phyloP scores from a whole-genome alignment of 352 stramenopile species.

The Porosira glacialis region DNA sequence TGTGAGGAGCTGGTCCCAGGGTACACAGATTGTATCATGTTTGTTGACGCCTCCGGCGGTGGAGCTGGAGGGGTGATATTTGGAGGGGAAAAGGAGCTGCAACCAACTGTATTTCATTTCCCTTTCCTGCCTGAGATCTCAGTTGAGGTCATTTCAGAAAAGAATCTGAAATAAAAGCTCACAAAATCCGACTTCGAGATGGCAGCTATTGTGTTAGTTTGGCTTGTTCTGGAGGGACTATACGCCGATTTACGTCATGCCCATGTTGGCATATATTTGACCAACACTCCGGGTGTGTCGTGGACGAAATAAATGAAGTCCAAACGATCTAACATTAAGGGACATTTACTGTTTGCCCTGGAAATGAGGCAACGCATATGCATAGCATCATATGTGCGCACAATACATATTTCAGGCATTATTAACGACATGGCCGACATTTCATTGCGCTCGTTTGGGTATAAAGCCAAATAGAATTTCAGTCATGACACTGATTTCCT shows the following conservation, averaged over 20 bases:
- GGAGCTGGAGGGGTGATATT: constrained; percentile 11
- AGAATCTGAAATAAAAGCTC: constrained; percentile 5
- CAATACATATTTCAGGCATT: constrained; percentile 17
- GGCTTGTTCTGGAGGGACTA: constrained; percentile 16
- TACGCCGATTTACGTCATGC: background rate
- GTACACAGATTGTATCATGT: constrained; percentile 11
- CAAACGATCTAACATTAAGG: background rate
- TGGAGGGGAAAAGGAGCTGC: background rate
- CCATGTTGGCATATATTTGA: constrained; percentile 20
- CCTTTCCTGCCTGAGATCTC: constrained; percentile 15
- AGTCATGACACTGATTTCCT: constrained; percentile 8
- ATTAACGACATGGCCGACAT: constrained; percentile 25
- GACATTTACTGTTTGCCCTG: constrained; percentile 10
- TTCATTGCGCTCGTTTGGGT: constrained; percentile 20
- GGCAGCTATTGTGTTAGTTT: constrained; percentile 6
- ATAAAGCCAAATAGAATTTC: constrained; percentile 17
- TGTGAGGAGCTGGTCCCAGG: constrained; percentile 21
- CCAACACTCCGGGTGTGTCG: constrained; percentile 15
- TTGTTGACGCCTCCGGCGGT: constrained; percentile 10
- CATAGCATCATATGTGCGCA: constrained; percentile 8
- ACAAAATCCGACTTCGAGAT: constrained; percentile 40
- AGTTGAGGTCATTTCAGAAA: background rate
- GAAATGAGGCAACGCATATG: constrained; percentile 4
- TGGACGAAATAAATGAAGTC: constrained; percentile 12
- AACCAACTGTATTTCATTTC: constrained; percentile 12